Percentiles rank a stretch among this genome's conserved stretches.
Conservation (phyloP, 352 stramenopile genomes). For the Peronospora tabacina region DNA sequence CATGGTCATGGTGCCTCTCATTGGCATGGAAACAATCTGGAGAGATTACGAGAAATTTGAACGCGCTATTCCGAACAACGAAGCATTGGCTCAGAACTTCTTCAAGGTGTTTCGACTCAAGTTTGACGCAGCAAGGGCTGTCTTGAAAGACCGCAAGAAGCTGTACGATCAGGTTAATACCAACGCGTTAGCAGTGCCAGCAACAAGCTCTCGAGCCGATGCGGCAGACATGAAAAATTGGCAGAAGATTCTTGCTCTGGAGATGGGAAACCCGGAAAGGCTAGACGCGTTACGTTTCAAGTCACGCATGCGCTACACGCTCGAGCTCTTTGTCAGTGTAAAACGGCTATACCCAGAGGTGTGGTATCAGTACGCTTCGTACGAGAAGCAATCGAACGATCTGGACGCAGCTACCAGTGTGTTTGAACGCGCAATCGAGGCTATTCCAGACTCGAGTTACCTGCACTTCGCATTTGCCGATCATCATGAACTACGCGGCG, state of each 20-base stretch:
- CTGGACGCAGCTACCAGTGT: constrained; percentile 53
- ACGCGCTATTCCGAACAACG: constrained; percentile 82
- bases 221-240: constrained; percentile 56
- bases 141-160: constrained; percentile 80
- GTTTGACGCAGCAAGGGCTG: constrained; percentile 69
- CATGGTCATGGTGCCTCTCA: constrained; percentile 64
- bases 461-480: constrained; percentile 75
- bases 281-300: constrained; percentile 74
- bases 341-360: constrained; percentile 71
- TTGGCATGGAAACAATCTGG: constrained; percentile 77
- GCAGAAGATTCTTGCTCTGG: constrained; percentile 74
- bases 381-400: constrained; percentile 74
- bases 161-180: constrained; percentile 70
- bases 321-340: constrained; percentile 74
- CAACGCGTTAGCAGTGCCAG: constrained; percentile 55
- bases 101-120: constrained; percentile 85
- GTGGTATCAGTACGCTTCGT: constrained; percentile 82
- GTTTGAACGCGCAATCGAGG: constrained; percentile 69
- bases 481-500: constrained; percentile 67
- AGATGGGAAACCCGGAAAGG: constrained; percentile 72
- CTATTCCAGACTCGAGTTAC: constrained; percentile 73
- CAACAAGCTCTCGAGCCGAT: constrained; percentile 29
- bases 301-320: constrained; percentile 73
- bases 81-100: constrained; percentile 77
- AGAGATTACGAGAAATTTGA: constrained; percentile 87